Percentiles rank a stretch among this genome's conserved stretches.
Conservation (phyloP, 768 basidiomycete species). For the Rhodosporidiobolus sp. region DNA sequence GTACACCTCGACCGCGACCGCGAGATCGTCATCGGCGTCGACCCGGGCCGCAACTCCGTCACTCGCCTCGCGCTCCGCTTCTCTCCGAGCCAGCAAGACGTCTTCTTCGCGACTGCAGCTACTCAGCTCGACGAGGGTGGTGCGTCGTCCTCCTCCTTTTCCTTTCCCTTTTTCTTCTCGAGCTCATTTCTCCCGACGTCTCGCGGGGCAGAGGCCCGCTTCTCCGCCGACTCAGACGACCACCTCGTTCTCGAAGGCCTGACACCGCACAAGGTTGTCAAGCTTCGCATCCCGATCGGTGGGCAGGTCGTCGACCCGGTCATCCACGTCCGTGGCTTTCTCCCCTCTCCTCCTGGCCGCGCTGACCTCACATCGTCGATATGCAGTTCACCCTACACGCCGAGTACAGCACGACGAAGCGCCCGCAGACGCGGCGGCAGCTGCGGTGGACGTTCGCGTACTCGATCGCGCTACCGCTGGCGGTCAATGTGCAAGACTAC, state of each 20-base stretch:
- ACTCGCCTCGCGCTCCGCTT: slow-evolving; percentile 29
- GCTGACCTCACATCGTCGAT: neutral
- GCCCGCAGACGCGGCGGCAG: slow-evolving; percentile 58
- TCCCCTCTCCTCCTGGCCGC: neutral
- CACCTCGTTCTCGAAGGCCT: slow-evolving; percentile 11
- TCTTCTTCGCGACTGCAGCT: slow-evolving; percentile 1
- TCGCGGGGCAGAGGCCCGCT: neutral
- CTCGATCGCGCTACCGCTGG: slow-evolving; percentile 71
- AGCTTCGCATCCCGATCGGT: slow-evolving; percentile 46
- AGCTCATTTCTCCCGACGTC: neutral
- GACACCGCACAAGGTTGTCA: slow-evolving; percentile 30
- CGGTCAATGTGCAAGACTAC: slow-evolving; percentile 94
- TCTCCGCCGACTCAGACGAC: neutral
- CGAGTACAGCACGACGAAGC: slow-evolving; percentile 63
- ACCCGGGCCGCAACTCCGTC: slow-evolving; percentile 43
- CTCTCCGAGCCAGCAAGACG: neutral
- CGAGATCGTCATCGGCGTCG: slow-evolving; percentile 45
- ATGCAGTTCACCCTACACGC: slow-evolving; percentile 61
- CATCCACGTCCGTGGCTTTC: slow-evolving; percentile 47
- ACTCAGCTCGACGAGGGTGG: neutral
- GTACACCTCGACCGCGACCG: slow-evolving; percentile 45
- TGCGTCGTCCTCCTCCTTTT: neutral
- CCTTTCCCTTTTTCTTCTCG: neutral
- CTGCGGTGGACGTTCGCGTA: slow-evolving; percentile 60
- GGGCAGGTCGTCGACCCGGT: slow-evolving; percentile 51